A percentile compares a stretch with the other conserved stretches of the same genome.
Evolutionary conservation across 202 grass and related monocot species (phyloP).

Genomic region (Digitaria exilis): DNA sequence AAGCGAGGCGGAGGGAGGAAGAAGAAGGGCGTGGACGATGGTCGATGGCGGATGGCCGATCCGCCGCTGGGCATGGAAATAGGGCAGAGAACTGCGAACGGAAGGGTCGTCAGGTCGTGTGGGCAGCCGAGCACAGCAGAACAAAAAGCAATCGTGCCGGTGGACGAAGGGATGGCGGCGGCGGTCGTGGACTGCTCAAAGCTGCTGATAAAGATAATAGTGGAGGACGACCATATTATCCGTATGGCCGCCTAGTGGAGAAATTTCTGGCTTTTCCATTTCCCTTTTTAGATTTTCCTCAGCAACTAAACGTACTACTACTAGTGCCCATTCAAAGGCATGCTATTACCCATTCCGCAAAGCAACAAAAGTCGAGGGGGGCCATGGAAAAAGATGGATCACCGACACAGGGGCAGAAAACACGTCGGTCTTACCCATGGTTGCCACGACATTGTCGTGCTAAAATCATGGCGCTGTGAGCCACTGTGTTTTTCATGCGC

Average conservation of each 20-base stretch:
- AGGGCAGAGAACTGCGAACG: neutral
- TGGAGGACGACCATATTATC: neutral
- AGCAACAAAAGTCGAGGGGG: neutral
- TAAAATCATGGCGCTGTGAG: neutral
- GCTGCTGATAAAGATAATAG: neutral
- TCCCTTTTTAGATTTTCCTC: neutral
- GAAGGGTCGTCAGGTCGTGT: too few species aligned
- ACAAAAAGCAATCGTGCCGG: too few species aligned
- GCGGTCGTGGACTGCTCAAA: neutral
- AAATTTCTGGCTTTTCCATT: neutral
- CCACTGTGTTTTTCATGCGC: neutral
- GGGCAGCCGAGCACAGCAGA: neutral
- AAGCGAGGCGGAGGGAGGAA: conserved; percentile 8
- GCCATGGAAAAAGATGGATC: neutral
- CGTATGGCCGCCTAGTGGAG: neutral
- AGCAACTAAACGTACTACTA: too few species aligned
- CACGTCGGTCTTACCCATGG: neutral
- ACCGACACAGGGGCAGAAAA: conserved; percentile 33
- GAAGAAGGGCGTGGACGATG: neutral
- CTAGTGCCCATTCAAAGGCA: conserved; percentile 3
- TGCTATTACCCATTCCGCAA: neutral
- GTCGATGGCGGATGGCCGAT: neutral
- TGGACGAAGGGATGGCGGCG: neutral
- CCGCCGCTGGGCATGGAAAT: neutral
- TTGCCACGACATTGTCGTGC: neutral